Percentiles rank a stretch among this genome's conserved stretches.
Conservation (phyloP, 1,284 basidiomycete species). For the Tremellales sp. region DNA sequence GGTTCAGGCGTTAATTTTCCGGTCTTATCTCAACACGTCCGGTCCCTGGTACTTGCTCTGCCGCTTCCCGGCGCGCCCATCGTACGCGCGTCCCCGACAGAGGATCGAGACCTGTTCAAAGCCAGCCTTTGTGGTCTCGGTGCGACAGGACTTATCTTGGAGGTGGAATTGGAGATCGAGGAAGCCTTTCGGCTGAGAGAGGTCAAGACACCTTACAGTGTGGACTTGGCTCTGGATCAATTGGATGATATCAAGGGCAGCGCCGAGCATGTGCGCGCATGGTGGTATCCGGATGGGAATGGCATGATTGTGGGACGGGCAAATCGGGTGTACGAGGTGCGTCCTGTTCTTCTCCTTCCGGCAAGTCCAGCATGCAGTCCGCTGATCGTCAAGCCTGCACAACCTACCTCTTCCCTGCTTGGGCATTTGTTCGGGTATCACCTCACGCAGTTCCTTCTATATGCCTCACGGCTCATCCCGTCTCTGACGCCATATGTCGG, state of each 20-base stretch:
- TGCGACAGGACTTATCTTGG: conserved; percentile 83
- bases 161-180: conserved; percentile 74
- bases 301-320: conserved; percentile 68
- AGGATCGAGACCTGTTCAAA: conserved; percentile 73
- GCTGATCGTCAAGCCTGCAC: conserved; percentile 50
- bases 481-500: conserved; percentile 44
- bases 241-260: conserved; percentile 55
- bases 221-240: conserved; percentile 53
- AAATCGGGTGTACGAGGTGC: conserved; percentile 71
- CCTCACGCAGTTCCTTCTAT: conserved; percentile 72
- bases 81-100: conserved; percentile 29
- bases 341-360: conserved; percentile 29
- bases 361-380: not conserved
- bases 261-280: conserved; percentile 83
- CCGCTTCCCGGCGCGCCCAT: conserved; percentile 37
- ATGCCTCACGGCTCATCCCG: conserved; percentile 51
- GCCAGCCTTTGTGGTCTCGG: conserved; percentile 93
- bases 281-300: conserved; percentile 88
- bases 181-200: conserved; percentile 80
- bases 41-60: conserved; percentile 64
- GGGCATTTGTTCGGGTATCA: conserved; percentile 74
- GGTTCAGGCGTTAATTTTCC: conserved; percentile 79
- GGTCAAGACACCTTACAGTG: conserved; percentile 63
- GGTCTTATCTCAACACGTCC: conserved; percentile 78
- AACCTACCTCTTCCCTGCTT: conserved; percentile 47